Evolutionary conservation across 2,329 filamentous ascomycete genomes (phyloP), one percentile per base, ranked within the genome.

Genomic region (Fusarium scirpi): DNA sequence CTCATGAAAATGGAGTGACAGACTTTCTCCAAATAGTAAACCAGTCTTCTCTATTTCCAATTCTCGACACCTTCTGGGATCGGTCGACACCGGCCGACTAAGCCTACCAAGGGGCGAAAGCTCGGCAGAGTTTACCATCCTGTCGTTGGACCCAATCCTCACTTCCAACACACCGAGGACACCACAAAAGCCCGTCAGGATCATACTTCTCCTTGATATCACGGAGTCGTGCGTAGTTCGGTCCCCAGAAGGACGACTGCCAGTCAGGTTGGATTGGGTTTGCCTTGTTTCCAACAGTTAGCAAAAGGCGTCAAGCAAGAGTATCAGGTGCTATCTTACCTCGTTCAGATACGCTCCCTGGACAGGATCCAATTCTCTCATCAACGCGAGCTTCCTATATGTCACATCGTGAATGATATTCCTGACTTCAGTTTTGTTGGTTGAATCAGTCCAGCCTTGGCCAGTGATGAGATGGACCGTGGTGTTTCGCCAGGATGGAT

Each of bases 191-290:
- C 1, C 59, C 54, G 1, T 24, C 16, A 4, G 59, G 40, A 25
- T 58, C 59, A 16, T 47, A 58, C 9, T 8, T 52, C 2, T 45
- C 24, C n/a, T 62, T 58, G 3, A 52, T 27, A 2, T 58, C 38
- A 12, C 29, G 29, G 3, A 62, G 40, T 4, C 40, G 29, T 1
- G 25, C 45, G 30, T 51, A 52, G 2, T 52, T 58, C 0, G 34
- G 53, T 10, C 46, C 59, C n/a, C 22, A 62, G 5, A 62, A 58
- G 5, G 58, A 61, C 51, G 10, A 38, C n/a, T 57, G 44, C 52
- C 58, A 56, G 34, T 8, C 58, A 10, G 51, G 44, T 3, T 57
- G 27, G 3, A 61, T 47, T 2, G 32, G 5, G 18, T 43, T 56
- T 18, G 58, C 58, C 44, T 57, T 51, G 6, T 32, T 58, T 20